Conservation (phyloP, 306 rosid genomes). For the Coriaria nepalensis region DNA sequence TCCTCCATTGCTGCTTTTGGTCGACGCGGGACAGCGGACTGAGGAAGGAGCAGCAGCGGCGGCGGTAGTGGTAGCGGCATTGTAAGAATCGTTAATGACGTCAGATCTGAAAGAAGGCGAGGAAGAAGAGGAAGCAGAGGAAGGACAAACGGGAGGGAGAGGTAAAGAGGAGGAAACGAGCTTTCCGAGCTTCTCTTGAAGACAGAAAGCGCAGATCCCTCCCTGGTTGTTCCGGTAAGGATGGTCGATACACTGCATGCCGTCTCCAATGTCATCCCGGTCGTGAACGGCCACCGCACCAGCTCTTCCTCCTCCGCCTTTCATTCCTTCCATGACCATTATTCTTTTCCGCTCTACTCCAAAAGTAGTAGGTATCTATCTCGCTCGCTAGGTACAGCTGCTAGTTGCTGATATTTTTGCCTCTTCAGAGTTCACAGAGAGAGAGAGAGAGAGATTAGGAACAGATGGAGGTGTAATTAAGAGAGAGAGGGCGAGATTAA, state of each 20-base stretch:
- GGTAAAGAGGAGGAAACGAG: conserved; percentile 76
- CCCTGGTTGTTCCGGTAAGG: conserved; percentile 71
- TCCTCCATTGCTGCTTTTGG: conserved; percentile 4
- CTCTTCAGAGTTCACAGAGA: too few relatives aligned
- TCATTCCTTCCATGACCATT: conserved; percentile 9
- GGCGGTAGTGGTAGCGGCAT: neutral
- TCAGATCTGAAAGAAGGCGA: conserved; percentile 77
- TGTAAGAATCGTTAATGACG: neutral
- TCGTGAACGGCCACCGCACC: conserved; percentile 9
- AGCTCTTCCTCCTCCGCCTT: conserved; percentile 26
- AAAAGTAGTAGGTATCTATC: too few relatives aligned
- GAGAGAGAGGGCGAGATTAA: too few relatives aligned
- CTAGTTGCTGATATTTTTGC: too few relatives aligned
- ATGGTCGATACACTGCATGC: conserved; percentile 81
- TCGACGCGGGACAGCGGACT: conserved; percentile 14
- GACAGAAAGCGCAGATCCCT: conserved; percentile 91
- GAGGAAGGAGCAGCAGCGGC: conserved; percentile 25
- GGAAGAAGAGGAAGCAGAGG: conserved; percentile 57
- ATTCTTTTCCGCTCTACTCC: neutral
- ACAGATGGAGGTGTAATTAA: too few relatives aligned
- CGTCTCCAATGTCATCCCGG: conserved; percentile 54
- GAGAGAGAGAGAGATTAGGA: too few relatives aligned
- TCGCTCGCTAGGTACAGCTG: too few relatives aligned
- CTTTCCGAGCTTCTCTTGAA: conserved; percentile 88
- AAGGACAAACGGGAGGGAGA: conserved; percentile 30